These are phyloP conservation scores for Penicillium bovifimosum DNA, from an alignment of 495 filamentous ascomycete genomes.

Conservation along the genomic window DNA sequence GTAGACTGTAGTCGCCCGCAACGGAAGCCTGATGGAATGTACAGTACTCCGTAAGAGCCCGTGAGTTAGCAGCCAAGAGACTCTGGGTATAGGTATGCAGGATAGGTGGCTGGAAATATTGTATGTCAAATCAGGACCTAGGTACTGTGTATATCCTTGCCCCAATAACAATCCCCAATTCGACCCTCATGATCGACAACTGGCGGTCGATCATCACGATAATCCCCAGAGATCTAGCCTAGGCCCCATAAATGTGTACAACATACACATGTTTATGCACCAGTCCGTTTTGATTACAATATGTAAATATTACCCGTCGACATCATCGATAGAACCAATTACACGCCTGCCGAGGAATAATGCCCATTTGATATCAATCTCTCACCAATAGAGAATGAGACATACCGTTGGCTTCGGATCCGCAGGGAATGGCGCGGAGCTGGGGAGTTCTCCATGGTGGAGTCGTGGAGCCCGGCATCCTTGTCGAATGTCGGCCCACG, in stretches of 20 bases:
- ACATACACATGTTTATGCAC: neutral
- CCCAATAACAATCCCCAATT: neutral
- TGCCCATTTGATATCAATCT: neutral
- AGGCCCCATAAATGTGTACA: neutral
- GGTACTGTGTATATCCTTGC: neutral
- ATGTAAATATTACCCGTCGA: neutral
- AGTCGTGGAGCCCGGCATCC: neutral
- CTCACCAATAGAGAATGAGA: neutral
- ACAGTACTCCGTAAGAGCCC: too few relatives aligned
- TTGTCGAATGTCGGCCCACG: conserved; percentile 3
- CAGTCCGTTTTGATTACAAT: neutral
- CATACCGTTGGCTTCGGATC: neutral
- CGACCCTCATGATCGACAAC: conserved; percentile 7
- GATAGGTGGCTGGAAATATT: neutral
- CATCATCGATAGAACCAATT: neutral
- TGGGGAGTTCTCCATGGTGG: neutral
- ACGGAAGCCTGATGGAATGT: neutral
- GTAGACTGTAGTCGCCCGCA: neutral
- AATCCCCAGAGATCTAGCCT: neutral
- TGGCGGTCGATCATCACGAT: conserved; percentile 2
- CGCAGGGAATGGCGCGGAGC: neutral
- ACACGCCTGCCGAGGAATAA: neutral
- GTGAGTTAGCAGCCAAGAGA: too few relatives aligned
- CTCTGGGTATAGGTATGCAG: neutral
- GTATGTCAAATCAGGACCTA: neutral